Base-by-base conservation (phyloP, 345 rosid species). In the Mangifera indica region DNA sequence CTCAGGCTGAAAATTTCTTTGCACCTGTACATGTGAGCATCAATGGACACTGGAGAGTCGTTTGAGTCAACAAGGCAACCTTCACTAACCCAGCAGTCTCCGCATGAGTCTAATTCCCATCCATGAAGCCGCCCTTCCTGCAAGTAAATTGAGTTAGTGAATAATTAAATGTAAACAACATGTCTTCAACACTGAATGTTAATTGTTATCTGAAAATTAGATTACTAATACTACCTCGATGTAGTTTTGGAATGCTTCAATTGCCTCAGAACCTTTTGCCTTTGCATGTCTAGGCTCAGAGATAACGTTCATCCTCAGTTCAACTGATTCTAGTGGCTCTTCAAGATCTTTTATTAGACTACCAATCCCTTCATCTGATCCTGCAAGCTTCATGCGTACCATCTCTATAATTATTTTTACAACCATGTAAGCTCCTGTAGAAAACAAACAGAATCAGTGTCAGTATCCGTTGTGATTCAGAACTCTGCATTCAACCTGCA, bases 21-120 rank as follows among this genome's bases (percentile, higher is more conserved):
- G 46, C 46, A 93, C 97, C 97, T 90, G 77, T 94, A 94, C 97
- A 94, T 90, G 75, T 83, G 82, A 65, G 98, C 98, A 77, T 92
- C 98, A 68, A 92, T 78, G 40, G 92, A 79, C 14, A 91, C 78
- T 7, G 97, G 95, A 72, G 69, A 63, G 53, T 92, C 95, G 60
- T 89, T 85, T 8, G 89, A 83, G 78, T 92, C 97, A 5, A 87
- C 97, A 5, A 94, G 95, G 77, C 98, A 92, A 21, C 97, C 98
- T 78, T 91, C 95, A 57, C 81, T 90, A 24, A 94, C 98, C 92
- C 91, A 92, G 75, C 98, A 94, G 32, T 94, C 97, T 22, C 97
- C 97, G 66, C 98, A 92, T 0, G 89, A 80, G 52, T 87, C 98
- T 70, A 94, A 17, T 78, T 92, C 91, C 98, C 97, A 94, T 1